A percentile compares a stretch with the other conserved stretches of the same genome.
phyloP scores from a whole-genome alignment of 495 filamentous ascomycete species.

The Penicillium lagena region DNA sequence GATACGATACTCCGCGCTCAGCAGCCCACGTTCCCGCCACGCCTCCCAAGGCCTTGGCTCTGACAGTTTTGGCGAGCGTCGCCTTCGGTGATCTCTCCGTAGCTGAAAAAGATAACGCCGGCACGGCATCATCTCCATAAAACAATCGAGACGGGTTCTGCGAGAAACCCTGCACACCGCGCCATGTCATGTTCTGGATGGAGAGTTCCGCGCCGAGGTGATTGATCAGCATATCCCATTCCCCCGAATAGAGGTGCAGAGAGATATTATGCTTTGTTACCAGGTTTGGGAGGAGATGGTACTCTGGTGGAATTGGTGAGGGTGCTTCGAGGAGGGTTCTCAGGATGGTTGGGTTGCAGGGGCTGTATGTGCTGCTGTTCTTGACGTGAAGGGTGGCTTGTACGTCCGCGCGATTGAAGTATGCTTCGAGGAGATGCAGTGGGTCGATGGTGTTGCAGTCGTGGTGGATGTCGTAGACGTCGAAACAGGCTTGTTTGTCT shows the following conservation, averaged over 20 bases:
- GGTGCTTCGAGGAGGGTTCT: conserved; percentile 12
- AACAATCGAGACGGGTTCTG: conserved; percentile 11
- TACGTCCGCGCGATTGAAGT: conserved; percentile 32
- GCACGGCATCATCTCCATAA: conserved; percentile 19
- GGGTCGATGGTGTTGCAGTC: conserved; percentile 23
- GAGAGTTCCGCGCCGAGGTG: conserved; percentile 30
- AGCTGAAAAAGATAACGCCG: background rate
- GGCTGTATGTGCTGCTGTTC: conserved; percentile 13
- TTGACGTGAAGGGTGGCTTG: conserved; percentile 26
- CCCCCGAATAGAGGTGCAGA: conserved; percentile 33
- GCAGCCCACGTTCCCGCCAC: conserved; percentile 21
- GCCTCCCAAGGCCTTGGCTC: background rate
- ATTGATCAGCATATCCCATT: conserved; percentile 36
- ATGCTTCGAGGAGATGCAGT: conserved; percentile 15
- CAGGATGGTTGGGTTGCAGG: conserved; percentile 28
- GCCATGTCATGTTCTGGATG: conserved; percentile 39
- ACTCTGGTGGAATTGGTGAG: conserved; percentile 18
- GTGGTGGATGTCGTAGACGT: conserved; percentile 30
- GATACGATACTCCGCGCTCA: conserved; percentile 30
- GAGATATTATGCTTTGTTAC: conserved; percentile 27
- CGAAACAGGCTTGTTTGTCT: conserved; percentile 15
- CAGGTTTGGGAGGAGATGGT: conserved; percentile 25
- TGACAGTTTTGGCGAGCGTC: background rate
- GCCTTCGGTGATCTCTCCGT: background rate
- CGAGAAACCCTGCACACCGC: conserved; percentile 24